These are phyloP conservation scores for Fusarium euwallaceae DNA, from an alignment of 2,329 filamentous ascomycete species.

Conservation along the genomic window DNA sequence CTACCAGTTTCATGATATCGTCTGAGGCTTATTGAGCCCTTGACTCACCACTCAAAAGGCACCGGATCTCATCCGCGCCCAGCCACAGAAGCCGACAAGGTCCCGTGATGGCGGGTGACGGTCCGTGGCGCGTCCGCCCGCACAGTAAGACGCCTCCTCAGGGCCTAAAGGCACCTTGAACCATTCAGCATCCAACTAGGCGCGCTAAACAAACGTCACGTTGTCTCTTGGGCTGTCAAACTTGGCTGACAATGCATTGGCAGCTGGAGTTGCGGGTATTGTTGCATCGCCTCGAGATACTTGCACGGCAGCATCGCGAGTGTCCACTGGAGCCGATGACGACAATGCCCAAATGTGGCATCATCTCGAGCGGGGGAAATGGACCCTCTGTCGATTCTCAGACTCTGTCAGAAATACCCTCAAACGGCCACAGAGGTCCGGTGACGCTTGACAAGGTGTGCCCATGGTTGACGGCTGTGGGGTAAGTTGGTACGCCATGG, in stretches of 20 bases:
- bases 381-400: constrained; percentile 10
- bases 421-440: constrained; percentile 27
- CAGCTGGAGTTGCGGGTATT: constrained; percentile 11
- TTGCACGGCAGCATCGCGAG: neutral
- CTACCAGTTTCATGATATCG: constrained; percentile 14
- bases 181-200: neutral
- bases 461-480: constrained; percentile 34
- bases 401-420: constrained; percentile 22
- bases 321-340: constrained; percentile 15
- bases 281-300: neutral
- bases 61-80: constrained; percentile 24
- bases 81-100: constrained; percentile 29
- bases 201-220: constrained; percentile 17
- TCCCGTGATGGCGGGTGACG: constrained; percentile 40
- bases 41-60: neutral
- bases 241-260: constrained; percentile 12
- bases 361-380: constrained; percentile 25
- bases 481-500: constrained; percentile 36
- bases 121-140: constrained; percentile 44
- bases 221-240: constrained; percentile 21
- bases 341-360: constrained; percentile 28
- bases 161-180: neutral
- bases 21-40: constrained; percentile 4
- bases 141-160: constrained; percentile 21
- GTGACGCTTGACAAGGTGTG: constrained; percentile 36